These are phyloP conservation scores for Yarrowia divulgata DNA, from an alignment of 805 yeast genomes.

Conservation along the genomic window DNA sequence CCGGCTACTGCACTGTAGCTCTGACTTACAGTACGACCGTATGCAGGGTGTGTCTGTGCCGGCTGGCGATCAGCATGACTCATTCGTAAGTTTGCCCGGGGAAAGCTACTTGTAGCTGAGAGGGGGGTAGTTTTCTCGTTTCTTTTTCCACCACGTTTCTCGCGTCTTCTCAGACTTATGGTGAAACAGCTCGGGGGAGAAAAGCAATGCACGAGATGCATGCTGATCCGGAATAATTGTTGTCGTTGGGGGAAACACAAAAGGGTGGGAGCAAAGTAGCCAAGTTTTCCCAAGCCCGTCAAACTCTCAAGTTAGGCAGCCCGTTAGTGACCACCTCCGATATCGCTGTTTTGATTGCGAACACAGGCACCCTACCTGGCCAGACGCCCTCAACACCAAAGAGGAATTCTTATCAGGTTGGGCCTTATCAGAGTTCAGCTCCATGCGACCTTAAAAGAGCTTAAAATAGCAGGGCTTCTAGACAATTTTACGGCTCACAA, in stretches of 20 bases:
- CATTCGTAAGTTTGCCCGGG: conserved; percentile 30
- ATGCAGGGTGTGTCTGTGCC: conserved; percentile 25
- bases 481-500: not conserved
- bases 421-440: conserved; percentile 20
- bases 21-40: conserved; percentile 25
- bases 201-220: conserved; percentile 1
- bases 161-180: not conserved
- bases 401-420: conserved; percentile 22
- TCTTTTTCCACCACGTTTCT: not conserved
- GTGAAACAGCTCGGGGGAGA: conserved; percentile 1
- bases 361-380: too few relatives aligned
- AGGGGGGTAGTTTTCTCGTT: not conserved
- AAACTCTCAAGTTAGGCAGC: conserved; percentile 1
- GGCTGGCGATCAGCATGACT: conserved; percentile 27
- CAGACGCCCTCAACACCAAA: not conserved
- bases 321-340: not conserved
- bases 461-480: not conserved
- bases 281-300: conserved; percentile 10
- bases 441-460: conserved; percentile 21
- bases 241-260: not conserved
- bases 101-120: not conserved
- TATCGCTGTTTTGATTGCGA: conserved; percentile 2
- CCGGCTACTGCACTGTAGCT: conserved; percentile 5
- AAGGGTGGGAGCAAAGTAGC: not conserved
- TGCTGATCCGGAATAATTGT: not conserved